Evolutionary conservation across 495 filamentous ascomycete species (phyloP), one percentile per base, ranked within the genome.

Genomic region (Penicillium simplicissimum): DNA sequence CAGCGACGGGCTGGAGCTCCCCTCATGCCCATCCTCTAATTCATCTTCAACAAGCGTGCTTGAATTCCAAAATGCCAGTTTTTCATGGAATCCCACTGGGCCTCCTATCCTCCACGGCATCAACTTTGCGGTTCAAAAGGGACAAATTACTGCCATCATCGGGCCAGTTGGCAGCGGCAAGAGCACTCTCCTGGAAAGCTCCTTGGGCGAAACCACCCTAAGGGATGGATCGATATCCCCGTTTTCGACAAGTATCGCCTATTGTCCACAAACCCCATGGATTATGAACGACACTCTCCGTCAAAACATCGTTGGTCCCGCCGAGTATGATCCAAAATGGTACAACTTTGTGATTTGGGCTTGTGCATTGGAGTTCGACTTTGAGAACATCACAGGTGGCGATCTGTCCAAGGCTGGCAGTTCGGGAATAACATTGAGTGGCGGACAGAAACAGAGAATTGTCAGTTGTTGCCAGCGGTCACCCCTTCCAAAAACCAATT

Each of bases 381-480:
- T 65, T 9, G 45, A 63, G 9, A 37, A 55, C 15, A 47, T 72
- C 3, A 31, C 88, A 0, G 81, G 85, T 64, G 85, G 89, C 13
- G 92, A 95, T 61, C 63, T 79, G 60, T 92, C 90, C 0, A 87
- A 91, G 71, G 89, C 94, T 67, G 92, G 92, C 13, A 91, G 93
- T 67, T 81, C 88, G 23, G 92, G 92, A 25, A 90, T 92, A 66
- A 91, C 89, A 3, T 82, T 95, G 4, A 92, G 89, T 47, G 91
- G 91, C 40, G 91, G 92, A 4, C 92, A 64, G 47, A 61, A 61
- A 35, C 93, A 70, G 92, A 91, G 67, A 87, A 92, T 69, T 80
- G 59, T 54, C 7, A 31, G 57, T 59, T 35, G 2, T 35, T 5
- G 23, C 23, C 3, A 25, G 23, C 23, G 23, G 23, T 25, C 23